phyloP scores from a whole-genome alignment of 2,329 filamentous ascomycete species.

The Ophiocordyceps camponoti-floridani region DNA sequence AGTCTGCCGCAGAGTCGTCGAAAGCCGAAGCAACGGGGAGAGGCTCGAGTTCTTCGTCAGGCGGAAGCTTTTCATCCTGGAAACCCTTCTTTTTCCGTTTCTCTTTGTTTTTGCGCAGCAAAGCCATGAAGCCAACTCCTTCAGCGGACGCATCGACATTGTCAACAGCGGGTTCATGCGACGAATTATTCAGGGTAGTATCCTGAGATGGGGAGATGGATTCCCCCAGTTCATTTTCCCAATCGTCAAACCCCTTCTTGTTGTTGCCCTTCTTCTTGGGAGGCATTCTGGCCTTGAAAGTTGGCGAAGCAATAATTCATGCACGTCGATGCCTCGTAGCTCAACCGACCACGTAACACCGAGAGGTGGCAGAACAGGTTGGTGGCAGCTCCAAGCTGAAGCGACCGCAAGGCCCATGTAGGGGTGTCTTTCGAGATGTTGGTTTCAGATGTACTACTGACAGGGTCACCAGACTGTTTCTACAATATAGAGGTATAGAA shows the following conservation, averaged over 20 bases:
- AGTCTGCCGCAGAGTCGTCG: constrained; percentile 71
- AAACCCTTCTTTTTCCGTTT: constrained; percentile 71
- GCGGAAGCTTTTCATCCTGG: constrained; percentile 48
- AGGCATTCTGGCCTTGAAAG: constrained; percentile 38
- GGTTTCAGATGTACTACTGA: too few species aligned
- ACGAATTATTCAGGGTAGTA: constrained; percentile 22
- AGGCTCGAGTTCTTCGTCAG: constrained; percentile 37
- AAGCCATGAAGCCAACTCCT: constrained; percentile 57
- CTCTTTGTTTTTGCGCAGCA: constrained; percentile 63
- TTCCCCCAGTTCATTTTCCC: constrained; percentile 87
- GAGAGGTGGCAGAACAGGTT: neutral
- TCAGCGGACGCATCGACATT: constrained; percentile 34
- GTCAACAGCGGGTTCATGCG: constrained; percentile 26
- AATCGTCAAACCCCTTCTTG: constrained; percentile 75
- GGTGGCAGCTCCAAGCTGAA: too few species aligned
- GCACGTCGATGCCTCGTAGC: neutral
- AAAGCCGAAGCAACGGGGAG: constrained; percentile 35
- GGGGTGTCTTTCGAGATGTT: too few species aligned
- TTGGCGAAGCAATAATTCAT: neutral
- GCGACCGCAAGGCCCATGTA: too few species aligned
- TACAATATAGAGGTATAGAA: too few species aligned
- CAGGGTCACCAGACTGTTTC: too few species aligned
- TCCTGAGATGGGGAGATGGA: constrained; percentile 42
- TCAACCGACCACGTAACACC: too few species aligned
- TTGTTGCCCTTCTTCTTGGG: constrained; percentile 82